Percentiles rank a stretch among this genome's conserved stretches.
Evolutionary conservation across 805 yeast genomes (phyloP).

Genomic region (Metschnikowia kofuensis): DNA sequence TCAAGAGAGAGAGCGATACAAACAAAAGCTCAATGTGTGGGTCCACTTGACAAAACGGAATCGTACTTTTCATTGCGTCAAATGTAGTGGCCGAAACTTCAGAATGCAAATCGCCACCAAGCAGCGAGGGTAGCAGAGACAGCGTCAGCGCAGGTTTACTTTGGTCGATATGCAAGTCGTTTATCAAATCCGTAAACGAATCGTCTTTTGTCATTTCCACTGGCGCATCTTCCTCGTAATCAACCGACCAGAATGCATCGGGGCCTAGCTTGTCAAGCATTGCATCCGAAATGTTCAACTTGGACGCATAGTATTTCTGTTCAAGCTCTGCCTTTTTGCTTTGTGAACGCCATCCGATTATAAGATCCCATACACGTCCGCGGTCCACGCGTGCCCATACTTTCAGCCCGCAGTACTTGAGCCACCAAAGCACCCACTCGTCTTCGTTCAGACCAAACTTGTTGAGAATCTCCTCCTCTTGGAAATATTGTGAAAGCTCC

Average conservation of each 20-base stretch:
- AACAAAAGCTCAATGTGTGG: conserved; percentile 77
- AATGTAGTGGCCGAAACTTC: conserved; percentile 5
- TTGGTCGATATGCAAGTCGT: conserved; percentile 23
- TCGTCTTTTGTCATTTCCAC: conserved; percentile 13
- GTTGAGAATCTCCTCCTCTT: conserved; percentile 74
- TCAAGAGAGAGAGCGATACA: conserved; percentile 72
- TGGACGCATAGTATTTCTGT: conserved; percentile 29
- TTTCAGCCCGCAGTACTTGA: conserved; percentile 85
- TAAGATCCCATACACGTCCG: conserved; percentile 85
- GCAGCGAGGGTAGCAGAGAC: not conserved
- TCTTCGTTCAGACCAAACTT: conserved; percentile 59
- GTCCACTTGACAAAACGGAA: conserved; percentile 62
- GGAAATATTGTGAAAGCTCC: conserved; percentile 69
- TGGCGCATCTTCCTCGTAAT: conserved; percentile 13
- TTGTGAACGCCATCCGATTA: conserved; percentile 68
- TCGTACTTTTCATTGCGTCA: conserved; percentile 10
- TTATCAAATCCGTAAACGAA: conserved; percentile 32
- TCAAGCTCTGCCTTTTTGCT: conserved; percentile 28
- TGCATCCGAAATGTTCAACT: conserved; percentile 26
- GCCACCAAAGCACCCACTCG: conserved; percentile 95
- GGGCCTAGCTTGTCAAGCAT: conserved; percentile 46
- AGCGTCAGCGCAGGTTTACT: not conserved
- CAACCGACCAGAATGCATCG: conserved; percentile 58
- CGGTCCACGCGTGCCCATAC: conserved; percentile 79
- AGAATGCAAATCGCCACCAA: conserved; percentile 5